Evolutionary conservation across 192 early-diverging fungal genomes (phyloP).

Genomic region (Coemansia reversa): DNA sequence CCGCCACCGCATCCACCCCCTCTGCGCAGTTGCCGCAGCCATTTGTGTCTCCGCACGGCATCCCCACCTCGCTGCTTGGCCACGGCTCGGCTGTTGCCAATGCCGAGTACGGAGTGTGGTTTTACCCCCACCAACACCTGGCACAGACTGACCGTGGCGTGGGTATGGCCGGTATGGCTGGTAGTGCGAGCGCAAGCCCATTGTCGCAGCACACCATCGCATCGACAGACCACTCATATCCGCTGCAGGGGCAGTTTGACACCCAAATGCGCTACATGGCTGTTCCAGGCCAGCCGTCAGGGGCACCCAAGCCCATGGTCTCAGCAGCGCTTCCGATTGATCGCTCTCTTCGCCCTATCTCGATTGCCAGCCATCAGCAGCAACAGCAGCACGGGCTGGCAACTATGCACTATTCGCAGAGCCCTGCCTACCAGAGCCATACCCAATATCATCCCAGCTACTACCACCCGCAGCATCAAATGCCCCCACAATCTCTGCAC

Average conservation of each 20-base stretch:
- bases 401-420: constrained; percentile 20
- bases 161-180: constrained; percentile 23
- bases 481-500: constrained; percentile 20
- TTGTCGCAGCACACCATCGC: constrained; percentile 45
- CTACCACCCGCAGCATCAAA: constrained; percentile 29
- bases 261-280: constrained; percentile 53
- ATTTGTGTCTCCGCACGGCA: constrained; percentile 38
- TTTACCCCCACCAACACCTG: constrained; percentile 49
- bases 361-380: constrained; percentile 15
- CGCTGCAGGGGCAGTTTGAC: constrained; percentile 39
- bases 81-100: constrained; percentile 31
- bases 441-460: constrained; percentile 27
- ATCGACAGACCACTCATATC: constrained; percentile 26
- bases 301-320: constrained; percentile 22
- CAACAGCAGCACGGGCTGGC: constrained; percentile 22
- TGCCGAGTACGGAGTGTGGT: constrained; percentile 45
- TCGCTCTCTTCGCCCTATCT: constrained; percentile 28
- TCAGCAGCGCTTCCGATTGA: constrained; percentile 21
- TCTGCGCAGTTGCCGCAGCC: constrained; percentile 30
- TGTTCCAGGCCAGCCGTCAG: constrained; percentile 43
- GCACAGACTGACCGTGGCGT: constrained; percentile 23
- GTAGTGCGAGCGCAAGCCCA: constrained; percentile 46
- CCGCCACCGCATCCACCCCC: constrained; percentile 15
- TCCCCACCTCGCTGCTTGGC: constrained; percentile 46
- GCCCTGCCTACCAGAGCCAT: constrained; percentile 2